Percentiles rank a stretch among this genome's conserved stretches.
Evolutionary conservation across 768 basidiomycete genomes (phyloP).

Genomic region (Suillus decipiens): DNA sequence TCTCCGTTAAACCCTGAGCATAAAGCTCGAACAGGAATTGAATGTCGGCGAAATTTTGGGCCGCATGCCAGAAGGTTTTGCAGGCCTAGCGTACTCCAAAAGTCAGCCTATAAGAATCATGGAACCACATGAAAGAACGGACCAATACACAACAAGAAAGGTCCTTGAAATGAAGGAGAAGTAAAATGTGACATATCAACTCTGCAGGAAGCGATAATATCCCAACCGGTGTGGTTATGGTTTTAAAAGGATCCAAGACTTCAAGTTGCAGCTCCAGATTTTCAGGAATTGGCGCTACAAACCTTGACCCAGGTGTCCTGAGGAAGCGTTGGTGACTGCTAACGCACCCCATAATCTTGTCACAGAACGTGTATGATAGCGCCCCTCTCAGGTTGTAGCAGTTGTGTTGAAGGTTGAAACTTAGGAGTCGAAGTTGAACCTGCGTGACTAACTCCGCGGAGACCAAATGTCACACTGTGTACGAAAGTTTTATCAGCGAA

Average conservation of each 20-base stretch:
- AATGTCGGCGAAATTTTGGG: not conserved
- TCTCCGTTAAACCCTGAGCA: not conserved
- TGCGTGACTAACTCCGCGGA: not conserved
- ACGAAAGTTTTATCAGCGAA: not conserved
- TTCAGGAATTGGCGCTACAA: not conserved
- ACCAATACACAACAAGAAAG: too few relatives aligned
- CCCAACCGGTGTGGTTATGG: too few relatives aligned
- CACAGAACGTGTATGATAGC: not conserved
- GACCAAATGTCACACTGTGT: not conserved
- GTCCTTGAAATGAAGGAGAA: too few relatives aligned
- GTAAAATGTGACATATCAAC: too few relatives aligned
- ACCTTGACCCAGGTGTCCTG: not conserved
- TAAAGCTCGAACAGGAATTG: not conserved
- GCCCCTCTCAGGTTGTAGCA: not conserved
- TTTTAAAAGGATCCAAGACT: too few relatives aligned
- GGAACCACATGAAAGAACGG: too few relatives aligned
- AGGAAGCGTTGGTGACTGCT: not conserved
- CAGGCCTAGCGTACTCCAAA: too few relatives aligned
- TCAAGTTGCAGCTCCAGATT: too few relatives aligned
- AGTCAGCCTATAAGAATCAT: too few relatives aligned
- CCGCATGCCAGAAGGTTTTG: not conserved
- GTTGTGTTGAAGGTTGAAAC: not conserved
- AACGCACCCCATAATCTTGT: not conserved
- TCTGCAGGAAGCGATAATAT: too few relatives aligned
- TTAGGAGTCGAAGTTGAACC: not conserved